A percentile compares a stretch with the other conserved stretches of the same genome.
These are phyloP conservation scores for Rhizopogon hawkerae DNA, from an alignment of 1,284 basidiomycete species.

Conservation along the genomic window DNA sequence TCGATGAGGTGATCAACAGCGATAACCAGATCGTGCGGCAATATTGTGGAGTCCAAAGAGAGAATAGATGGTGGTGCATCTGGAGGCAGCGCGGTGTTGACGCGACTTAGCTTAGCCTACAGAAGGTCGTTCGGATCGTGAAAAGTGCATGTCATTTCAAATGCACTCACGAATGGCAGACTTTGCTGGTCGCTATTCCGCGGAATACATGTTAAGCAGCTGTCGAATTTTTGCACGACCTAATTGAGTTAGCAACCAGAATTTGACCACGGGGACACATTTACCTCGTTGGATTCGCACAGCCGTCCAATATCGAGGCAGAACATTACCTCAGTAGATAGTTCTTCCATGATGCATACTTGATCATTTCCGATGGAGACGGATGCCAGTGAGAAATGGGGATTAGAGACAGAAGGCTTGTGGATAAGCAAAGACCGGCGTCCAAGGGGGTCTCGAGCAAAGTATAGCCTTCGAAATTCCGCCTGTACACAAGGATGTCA, in stretches of 20 bases:
- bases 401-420: conserved; percentile 37
- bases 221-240: conserved; percentile 27
- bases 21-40: conserved; percentile 38
- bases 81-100: conserved; percentile 44
- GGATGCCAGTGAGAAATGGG: conserved; percentile 57
- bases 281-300: conserved; percentile 19
- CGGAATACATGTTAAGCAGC: conserved; percentile 22
- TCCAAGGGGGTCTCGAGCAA: conserved; percentile 85
- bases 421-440: conserved; percentile 81
- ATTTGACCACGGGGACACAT: neutral
- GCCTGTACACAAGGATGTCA: conserved; percentile 30
- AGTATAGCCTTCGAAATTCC: conserved; percentile 48
- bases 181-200: conserved; percentile 10
- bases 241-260: conserved; percentile 13
- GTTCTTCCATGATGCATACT: conserved; percentile 48
- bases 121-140: neutral
- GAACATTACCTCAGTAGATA: conserved; percentile 54
- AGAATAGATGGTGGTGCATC: conserved; percentile 30
- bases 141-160: neutral
- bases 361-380: conserved; percentile 46
- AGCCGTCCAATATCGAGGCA: conserved; percentile 37
- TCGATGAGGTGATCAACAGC: conserved; percentile 46
- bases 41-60: conserved; percentile 31
- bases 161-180: conserved; percentile 23
- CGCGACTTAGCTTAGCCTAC: conserved; percentile 38